Percentiles rank a stretch among this genome's conserved stretches.
These are phyloP conservation scores for Phlebiopsis gigantea DNA, from an alignment of 768 basidiomycete species.

Conservation along the genomic window DNA sequence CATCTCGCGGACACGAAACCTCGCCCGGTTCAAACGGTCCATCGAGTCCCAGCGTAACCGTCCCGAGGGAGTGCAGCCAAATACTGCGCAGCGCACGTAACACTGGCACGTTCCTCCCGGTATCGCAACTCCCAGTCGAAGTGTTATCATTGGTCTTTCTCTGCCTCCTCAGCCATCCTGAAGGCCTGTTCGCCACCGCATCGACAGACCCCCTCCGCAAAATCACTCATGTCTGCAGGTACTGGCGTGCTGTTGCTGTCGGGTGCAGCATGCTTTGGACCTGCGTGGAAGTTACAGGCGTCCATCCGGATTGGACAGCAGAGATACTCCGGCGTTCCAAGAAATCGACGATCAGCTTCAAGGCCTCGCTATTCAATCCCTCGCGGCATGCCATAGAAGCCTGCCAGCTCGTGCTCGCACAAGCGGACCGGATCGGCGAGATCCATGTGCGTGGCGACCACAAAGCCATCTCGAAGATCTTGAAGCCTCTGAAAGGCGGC, in stretches of 20 bases:
- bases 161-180: background rate
- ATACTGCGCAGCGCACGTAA: constrained; percentile 7
- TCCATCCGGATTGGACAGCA: background rate
- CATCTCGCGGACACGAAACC: background rate
- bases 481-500: background rate
- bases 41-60: constrained; percentile 3
- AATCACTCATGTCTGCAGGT: constrained; percentile 4
- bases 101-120: constrained; percentile 1
- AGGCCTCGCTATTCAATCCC: background rate
- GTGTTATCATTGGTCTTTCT: constrained; percentile 9
- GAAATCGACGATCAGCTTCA: background rate
- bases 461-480: background rate
- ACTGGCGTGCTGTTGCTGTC: constrained; percentile 10
- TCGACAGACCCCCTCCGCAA: background rate
- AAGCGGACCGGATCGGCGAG: constrained; percentile 1
- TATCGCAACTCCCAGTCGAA: constrained; percentile 10
- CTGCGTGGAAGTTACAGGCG: background rate
- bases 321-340: constrained; percentile 5
- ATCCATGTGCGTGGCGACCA: constrained; percentile 4
- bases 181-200: background rate
- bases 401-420: constrained; percentile 1
- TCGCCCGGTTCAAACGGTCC: background rate
- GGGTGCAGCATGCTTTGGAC: constrained; percentile 6
- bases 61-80: constrained; percentile 4
- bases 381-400: background rate